Evolutionary conservation across 208 protist species (phyloP).

Genomic region (Strigomonas culicis): DNA sequence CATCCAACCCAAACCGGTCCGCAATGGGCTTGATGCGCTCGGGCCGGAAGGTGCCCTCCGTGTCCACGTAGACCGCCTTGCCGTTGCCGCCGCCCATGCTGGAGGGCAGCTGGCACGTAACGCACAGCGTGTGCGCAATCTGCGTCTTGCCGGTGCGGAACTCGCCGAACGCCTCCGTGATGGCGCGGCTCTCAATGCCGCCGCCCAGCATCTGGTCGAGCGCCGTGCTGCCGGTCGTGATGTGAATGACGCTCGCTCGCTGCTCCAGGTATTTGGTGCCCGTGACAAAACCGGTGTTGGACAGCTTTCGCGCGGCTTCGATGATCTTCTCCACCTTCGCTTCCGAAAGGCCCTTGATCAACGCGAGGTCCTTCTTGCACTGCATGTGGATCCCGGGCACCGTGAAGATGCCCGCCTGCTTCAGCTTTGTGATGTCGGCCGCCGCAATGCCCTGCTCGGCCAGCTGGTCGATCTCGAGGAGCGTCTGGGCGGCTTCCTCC

Average conservation of each 20-base stretch:
- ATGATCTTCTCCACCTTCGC: constrained; percentile 98
- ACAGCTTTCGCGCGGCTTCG: constrained; percentile 91
- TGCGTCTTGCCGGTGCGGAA: constrained; percentile 99
- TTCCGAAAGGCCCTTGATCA: constrained; percentile 98
- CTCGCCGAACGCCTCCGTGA: constrained; percentile 99
- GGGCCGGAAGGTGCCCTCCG: constrained; percentile 97
- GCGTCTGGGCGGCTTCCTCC: constrained; percentile 21
- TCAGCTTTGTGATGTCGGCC: constrained; percentile 89
- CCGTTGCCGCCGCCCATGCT: constrained; percentile 92
- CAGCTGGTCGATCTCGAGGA: constrained; percentile 87
- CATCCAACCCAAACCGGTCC: constrained; percentile 94
- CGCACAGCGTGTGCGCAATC: constrained; percentile 97
- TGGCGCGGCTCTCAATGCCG: constrained; percentile 96
- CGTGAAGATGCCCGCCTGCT: constrained; percentile 89
- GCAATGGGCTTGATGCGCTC: constrained; percentile 97
- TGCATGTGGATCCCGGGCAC: constrained; percentile 91
- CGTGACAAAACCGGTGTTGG: constrained; percentile 84
- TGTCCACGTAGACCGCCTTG: constrained; percentile 97
- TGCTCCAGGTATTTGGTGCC: constrained; percentile 85
- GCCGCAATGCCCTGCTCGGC: constrained; percentile 87
- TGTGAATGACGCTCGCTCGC: constrained; percentile 79
- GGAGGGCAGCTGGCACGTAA: constrained; percentile 95
- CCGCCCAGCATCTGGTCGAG: constrained; percentile 95
- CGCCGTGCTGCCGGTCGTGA: constrained; percentile 93
- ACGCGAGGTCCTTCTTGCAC: constrained; percentile 83